Evolutionary conservation across 257 asterid species (phyloP).

Genomic region (Asclepias syriaca): DNA sequence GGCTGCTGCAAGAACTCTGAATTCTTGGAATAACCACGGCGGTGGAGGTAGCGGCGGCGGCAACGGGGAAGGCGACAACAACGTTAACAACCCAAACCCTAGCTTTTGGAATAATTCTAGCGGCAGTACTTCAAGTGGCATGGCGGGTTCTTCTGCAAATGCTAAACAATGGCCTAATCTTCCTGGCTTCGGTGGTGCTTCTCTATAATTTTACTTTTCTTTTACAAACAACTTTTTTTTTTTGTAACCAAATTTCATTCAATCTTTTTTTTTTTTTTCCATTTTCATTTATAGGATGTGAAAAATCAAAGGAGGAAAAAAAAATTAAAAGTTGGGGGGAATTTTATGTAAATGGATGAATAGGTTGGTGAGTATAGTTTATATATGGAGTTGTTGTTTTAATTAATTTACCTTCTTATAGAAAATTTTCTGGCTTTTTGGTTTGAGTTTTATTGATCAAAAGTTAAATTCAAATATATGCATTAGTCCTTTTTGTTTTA

Average conservation of each 20-base stretch:
- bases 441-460: conserved; percentile 35
- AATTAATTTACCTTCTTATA: conserved; percentile 28
- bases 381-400: conserved; percentile 8
- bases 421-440: conserved; percentile 21
- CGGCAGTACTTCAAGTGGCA: conserved; percentile 4
- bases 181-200: conserved; percentile 33
- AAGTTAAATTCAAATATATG: conserved; percentile 14
- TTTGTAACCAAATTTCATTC: conserved; percentile 3
- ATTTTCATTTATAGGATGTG: conserved; percentile 6
- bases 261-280: conserved; percentile 8
- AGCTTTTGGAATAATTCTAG: conserved; percentile 23
- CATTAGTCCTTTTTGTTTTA: conserved; percentile 10
- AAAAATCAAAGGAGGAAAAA: neutral
- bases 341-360: conserved; percentile 12
- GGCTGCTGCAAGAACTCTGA: conserved; percentile 21
- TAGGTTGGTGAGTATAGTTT: conserved; percentile 4
- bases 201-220: conserved; percentile 19
- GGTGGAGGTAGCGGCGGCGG: conserved; percentile 28
- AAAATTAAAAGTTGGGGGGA: neutral
- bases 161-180: conserved; percentile 36
- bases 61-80: neutral
- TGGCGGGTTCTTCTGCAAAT: conserved; percentile 32
- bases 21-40: conserved; percentile 39
- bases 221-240: neutral
- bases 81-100: neutral